Base-by-base conservation (phyloP, 2,329 filamentous ascomycete genomes). In the Claviceps pazoutovae region DNA sequence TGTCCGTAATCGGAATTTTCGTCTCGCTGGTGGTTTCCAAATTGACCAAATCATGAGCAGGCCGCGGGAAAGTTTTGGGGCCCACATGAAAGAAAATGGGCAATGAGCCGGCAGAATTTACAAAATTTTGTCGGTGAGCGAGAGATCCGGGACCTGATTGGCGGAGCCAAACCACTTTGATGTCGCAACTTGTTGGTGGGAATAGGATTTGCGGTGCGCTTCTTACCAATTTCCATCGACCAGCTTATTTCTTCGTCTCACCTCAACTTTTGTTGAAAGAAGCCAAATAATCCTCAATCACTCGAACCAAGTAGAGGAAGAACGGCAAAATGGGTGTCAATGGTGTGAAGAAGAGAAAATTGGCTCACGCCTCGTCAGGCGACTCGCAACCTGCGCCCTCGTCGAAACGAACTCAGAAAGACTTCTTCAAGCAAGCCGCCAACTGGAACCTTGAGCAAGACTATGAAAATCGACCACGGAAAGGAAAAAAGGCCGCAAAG, bases 361-460 rank as follows among this genome's bases (percentile, higher is more conserved):
- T 82, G 50, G 77, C 73, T 47, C 78, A 80, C 37, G 68, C 73
- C 19, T 67, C 67, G 34, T 68, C 70, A 1, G 72, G 73, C 45
- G 73, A 75, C 46, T 61, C 62, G 13, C 62, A 58, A 56, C 64
- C 56, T 39, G 62, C 58, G 34, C 54, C 61, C 30, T 60, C 61
- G 6, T 65, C 63, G 3, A 66, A 62, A 54, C 73, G 69, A 51
- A 66, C 73, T n/a, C 75, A 79, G 53, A 78, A 78, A 58, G 76
- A 78, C 51, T 89, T 90, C 66, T 78, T 87, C 70, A 79, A 80
- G 60, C 83, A 80, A 61, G 88, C 86, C 5, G 76, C 86, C 54
- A 83, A 82, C 68, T 97, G 91, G 89, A 82, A 95, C 62, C 76
- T 95, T 48, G 93, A 95, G 71, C 86, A 95, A 64, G 84, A 88